Evolutionary conservation across 1,139 yeast genomes (phyloP), one percentile per base, ranked within the genome.

Genomic region (Blastobotrys arbuscula): DNA sequence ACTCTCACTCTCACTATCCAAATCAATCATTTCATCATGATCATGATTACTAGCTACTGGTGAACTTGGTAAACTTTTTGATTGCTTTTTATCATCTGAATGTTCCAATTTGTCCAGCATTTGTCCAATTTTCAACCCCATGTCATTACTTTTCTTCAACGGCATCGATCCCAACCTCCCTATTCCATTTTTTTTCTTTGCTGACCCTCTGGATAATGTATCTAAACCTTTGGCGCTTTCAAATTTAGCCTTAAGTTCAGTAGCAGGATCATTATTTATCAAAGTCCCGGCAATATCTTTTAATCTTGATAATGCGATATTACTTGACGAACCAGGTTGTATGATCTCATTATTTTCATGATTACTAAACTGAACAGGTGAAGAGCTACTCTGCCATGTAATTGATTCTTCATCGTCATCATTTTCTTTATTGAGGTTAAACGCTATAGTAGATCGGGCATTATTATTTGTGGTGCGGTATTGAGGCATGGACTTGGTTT

Each of bases 31-130:
- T 13, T 45, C 35, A 7, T 21, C 44, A 6, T 33, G 28, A 16
- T n/a, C 36, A 19, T n/a, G 16, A 8, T 12, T 34, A 8, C 39
- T 12, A 19, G 23, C 15, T 7, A 45, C 43, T 15, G 47, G 49
- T 6, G 55, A 46, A 39, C 53, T 44, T 16, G 55, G 45, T 12
- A 45, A 28, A 24, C 44, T 41, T 24, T 23, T 37, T 18, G 42
- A 19, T 12, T 41, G 31, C n/a, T 36, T n/a, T 13, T 23, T 26
- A 20, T 37, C 40, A 18, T 38, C 47, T 4, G 15, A 35, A n/a
- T 24, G 9, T 3, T 39, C 40, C 34, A 39, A 13, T 18, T 19
- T 24, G 12, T 42, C 43, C 34, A 35, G 34, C 16, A 31, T 41
- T 15, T 24, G 23, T 6, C 47, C 49, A 36, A 45, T 45, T 31